Evolutionary conservation across 352 stramenopile species (phyloP), one percentile per base, ranked within the genome.

Genomic region (Albugo laibachii): DNA sequence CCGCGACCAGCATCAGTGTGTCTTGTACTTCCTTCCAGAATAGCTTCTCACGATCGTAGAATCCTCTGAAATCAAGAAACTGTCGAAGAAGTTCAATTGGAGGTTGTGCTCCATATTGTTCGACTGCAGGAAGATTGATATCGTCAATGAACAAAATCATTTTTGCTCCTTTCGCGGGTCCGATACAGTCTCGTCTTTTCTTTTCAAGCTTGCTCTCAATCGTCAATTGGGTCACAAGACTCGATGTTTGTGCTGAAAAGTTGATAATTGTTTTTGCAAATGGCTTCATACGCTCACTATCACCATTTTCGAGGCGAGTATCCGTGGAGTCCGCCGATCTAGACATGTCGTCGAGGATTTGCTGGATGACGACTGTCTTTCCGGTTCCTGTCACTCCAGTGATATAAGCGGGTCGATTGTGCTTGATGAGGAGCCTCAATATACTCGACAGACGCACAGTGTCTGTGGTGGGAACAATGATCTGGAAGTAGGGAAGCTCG

Each of bases 11-110:
- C 14, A 97, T 53, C 65, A 94, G 85, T 2, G 84, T 96, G 51
- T 97, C 83, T 11, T 70, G 70, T 13, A 97, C 93, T 36, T 97
- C 82, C 55, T 97, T 97, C 83, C 88, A 97, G 50, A 97, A 97
- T 0, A 97, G 67, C 54, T 97, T 97, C 50, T 96, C 84, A 12
- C 91, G 77, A 51, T 97, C 92, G 64, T 97, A 97, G 48, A 97
- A 96, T 4, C 92, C 92, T 16, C 92, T 87, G 47, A 95, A 95
- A 52, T 97, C 92, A 0, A 97, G 64, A 47, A 97, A 95, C 41
- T 97, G 91, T 0, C 92, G 69, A 43, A 97, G 53, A 12, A 97
- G 57, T 57, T 97, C 92, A 21, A 97, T 92, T 0, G 92, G 87
- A 0, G 87, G 63, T 54, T 97, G 92, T 0, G 92, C 89, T 2